Evolutionary conservation across 805 yeast genomes (phyloP).

Genomic region (Candida ulmi): DNA sequence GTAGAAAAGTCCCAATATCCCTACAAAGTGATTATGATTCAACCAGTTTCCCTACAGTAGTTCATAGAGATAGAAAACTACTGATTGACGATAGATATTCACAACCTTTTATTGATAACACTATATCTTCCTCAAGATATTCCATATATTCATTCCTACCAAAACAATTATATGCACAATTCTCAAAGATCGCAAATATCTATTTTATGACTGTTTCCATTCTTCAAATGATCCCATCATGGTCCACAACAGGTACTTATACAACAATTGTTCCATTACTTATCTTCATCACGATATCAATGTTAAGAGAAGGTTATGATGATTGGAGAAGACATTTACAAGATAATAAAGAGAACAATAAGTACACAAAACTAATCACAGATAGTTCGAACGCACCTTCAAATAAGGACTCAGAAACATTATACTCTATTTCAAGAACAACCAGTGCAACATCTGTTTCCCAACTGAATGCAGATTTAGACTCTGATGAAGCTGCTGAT

Average conservation of each 20-base stretch:
- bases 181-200: conserved; percentile 86
- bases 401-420: conserved; percentile 1
- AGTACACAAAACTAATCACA: conserved; percentile 36
- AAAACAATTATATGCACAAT: conserved; percentile 83
- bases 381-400: conserved; percentile 14
- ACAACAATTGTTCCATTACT: conserved; percentile 89
- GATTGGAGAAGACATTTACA: conserved; percentile 83
- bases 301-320: conserved; percentile 89
- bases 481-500: neutral
- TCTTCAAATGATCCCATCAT: conserved; percentile 90
- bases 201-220: conserved; percentile 88
- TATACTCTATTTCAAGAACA: conserved; percentile 7
- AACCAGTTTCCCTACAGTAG: conserved; percentile 24
- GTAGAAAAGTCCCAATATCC: conserved; percentile 70
- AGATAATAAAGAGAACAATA: conserved; percentile 80
- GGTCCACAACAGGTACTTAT: conserved; percentile 96
- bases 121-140: conserved; percentile 83
- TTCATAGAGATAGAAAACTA: conserved; percentile 20
- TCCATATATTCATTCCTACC: conserved; percentile 79
- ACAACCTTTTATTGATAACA: conserved; percentile 57
- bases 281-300: conserved; percentile 83
- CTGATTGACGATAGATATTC: conserved; percentile 67
- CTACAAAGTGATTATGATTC: conserved; percentile 33
- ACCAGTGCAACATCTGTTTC: conserved; percentile 12
- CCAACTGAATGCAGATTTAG: conserved; percentile 8